A percentile compares a stretch with the other conserved stretches of the same genome.
Conservation (phyloP, 805 yeast genomes). For the Nakazawaea siamensis region DNA sequence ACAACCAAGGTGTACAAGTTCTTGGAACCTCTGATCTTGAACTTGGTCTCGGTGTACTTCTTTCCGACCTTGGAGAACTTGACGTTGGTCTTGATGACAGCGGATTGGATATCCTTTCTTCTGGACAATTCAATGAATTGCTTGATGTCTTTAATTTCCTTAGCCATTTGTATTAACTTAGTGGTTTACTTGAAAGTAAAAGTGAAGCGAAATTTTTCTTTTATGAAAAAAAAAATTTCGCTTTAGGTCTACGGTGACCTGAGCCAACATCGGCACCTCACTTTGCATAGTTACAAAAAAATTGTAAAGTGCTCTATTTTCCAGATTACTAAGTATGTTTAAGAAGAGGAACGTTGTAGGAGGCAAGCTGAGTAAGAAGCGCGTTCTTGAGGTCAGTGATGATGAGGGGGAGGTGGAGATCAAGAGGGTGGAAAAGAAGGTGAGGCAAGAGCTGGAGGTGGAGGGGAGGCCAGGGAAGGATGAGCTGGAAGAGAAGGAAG, state of each 20-base stretch:
- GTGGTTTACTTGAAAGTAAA: no score
- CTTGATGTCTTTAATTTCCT: conserved; percentile 92
- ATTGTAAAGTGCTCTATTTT: no score
- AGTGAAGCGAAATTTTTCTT: no score
- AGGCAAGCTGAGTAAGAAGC: not conserved
- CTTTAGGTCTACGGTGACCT: no score
- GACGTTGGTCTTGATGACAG: conserved; percentile 90
- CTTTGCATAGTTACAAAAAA: no score
- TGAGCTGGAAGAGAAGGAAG: no score
- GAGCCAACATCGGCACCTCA: no score
- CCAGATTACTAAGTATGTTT: conserved; percentile 24
- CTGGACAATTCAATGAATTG: conserved; percentile 94
- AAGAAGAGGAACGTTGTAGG: conserved; percentile 25
- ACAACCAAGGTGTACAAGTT: conserved; percentile 93
- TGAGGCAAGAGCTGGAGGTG: no score
- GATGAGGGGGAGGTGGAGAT: conserved; percentile 14
- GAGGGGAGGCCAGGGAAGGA: no score
- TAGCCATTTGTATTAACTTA: conserved; percentile 14
- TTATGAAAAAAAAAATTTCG: no score
- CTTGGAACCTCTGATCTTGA: conserved; percentile 97
- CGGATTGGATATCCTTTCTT: conserved; percentile 91
- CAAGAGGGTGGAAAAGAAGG: conserved; percentile 5
- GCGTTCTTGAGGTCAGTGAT: conserved; percentile 5
- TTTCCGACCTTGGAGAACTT: conserved; percentile 76
- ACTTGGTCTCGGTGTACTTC: conserved; percentile 89